A percentile compares a stretch with the other conserved stretches of the same genome.
These are phyloP conservation scores for Millerago galiae DNA, from an alignment of 805 yeast species.

Conservation along the genomic window DNA sequence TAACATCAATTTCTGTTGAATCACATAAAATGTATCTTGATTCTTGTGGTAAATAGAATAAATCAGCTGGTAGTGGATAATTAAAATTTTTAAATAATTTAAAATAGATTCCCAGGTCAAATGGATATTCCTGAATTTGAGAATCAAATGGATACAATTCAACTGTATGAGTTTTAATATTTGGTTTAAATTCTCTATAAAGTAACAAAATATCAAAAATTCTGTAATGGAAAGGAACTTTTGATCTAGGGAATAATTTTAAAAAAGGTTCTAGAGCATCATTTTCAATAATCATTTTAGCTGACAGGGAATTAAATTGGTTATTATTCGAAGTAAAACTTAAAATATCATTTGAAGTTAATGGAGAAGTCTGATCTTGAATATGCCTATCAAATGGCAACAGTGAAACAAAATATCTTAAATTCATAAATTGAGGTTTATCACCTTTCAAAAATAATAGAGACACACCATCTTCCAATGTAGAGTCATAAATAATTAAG, in stretches of 20 bases:
- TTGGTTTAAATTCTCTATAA: not conserved
- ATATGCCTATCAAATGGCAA: not conserved
- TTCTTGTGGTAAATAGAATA: conserved; percentile 1
- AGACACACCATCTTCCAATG: conserved; percentile 3
- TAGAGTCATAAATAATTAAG: conserved; percentile 4
- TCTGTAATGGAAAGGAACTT: not conserved
- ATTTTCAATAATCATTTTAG: not conserved
- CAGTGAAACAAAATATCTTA: not conserved
- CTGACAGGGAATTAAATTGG: not conserved
- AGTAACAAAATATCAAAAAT: not conserved
- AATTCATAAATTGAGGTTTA: conserved; percentile 1
- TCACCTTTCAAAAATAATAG: conserved; percentile 1
- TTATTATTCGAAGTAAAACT: not conserved
- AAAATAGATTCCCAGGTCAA: conserved; percentile 1
- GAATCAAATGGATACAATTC: not conserved
- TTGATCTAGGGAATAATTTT: not conserved
- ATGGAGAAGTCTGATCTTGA: not conserved
- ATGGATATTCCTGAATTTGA: conserved; percentile 1
- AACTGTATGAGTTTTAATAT: not conserved
- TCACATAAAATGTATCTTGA: not conserved
- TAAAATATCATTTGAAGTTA: not conserved
- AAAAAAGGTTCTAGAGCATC: not conserved
- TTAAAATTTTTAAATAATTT: not conserved
- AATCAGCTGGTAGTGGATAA: not conserved
- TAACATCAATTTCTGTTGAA: not conserved